Percentiles rank a stretch among this genome's conserved stretches.
Conservation (phyloP, 2,329 filamentous ascomycete species). For the Aspergillus versicolor region DNA sequence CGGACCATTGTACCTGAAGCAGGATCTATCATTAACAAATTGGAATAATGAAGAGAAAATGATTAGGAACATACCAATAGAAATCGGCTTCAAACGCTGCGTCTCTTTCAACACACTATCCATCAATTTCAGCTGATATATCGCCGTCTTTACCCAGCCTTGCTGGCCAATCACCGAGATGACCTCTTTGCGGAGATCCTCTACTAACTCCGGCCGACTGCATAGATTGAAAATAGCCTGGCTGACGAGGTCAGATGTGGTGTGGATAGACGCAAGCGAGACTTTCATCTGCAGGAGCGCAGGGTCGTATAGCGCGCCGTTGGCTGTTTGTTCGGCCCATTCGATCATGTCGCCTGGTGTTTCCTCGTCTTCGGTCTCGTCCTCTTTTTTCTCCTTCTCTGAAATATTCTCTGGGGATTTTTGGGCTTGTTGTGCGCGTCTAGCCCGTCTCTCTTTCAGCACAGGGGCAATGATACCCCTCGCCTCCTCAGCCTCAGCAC, state of each 20-base stretch:
- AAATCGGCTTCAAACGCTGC: constrained; percentile 32
- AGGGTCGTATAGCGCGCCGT: constrained; percentile 8
- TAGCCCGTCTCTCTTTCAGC: too few species aligned
- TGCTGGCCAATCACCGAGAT: constrained; percentile 16
- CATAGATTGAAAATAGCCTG: constrained; percentile 23
- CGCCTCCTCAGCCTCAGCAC: background rate
- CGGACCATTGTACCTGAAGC: background rate
- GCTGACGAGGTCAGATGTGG: constrained; percentile 22
- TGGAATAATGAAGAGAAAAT: too few species aligned
- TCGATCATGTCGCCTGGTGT: background rate
- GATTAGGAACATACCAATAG: constrained; percentile 12
- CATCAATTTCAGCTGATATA: constrained; percentile 42
- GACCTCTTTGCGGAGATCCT: constrained; percentile 22
- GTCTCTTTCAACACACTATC: constrained; percentile 46
- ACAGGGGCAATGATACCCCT: too few species aligned
- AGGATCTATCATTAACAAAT: background rate
- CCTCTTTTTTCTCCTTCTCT: background rate
- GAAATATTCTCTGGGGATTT: background rate
- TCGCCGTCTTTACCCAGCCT: constrained; percentile 35
- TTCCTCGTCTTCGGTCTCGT: constrained; percentile 20
- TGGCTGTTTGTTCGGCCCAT: constrained; percentile 26
- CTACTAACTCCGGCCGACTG: constrained; percentile 5
- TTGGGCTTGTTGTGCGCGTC: too few species aligned
- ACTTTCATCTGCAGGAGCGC: background rate
- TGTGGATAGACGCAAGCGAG: constrained; percentile 24